Evolutionary conservation across 2,329 filamentous ascomycete genomes (phyloP).

Genomic region (Didymella lethalis): DNA sequence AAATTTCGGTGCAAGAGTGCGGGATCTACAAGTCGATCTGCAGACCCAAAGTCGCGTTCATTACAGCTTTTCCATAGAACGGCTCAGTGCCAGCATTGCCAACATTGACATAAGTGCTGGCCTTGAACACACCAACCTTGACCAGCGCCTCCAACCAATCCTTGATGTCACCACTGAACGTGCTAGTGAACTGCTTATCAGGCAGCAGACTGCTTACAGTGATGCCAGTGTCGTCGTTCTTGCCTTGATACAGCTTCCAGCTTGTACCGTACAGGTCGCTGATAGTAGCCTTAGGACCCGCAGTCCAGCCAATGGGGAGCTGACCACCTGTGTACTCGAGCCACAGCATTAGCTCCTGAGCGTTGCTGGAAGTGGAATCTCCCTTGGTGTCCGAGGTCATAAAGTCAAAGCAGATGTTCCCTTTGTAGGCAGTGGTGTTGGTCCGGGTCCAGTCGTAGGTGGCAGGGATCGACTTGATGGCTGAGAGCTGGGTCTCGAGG

Average conservation of each 20-base stretch:
- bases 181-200: conserved; percentile 50
- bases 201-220: conserved; percentile 53
- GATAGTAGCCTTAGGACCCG: conserved; percentile 24
- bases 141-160: conserved; percentile 54
- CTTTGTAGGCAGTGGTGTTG: conserved; percentile 55
- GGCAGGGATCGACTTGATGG: conserved; percentile 52
- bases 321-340: conserved; percentile 56
- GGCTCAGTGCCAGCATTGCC: conserved; percentile 51
- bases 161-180: conserved; percentile 53
- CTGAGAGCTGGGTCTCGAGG: conserved; percentile 51
- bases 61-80: conserved; percentile 32
- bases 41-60: conserved; percentile 33
- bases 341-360: conserved; percentile 58
- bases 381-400: conserved; percentile 55
- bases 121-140: conserved; percentile 49
- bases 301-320: conserved; percentile 54
- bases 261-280: conserved; percentile 47
- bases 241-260: conserved; percentile 55
- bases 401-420: conserved; percentile 57
- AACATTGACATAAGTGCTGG: conserved; percentile 54
- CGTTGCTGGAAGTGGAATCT: conserved; percentile 51
- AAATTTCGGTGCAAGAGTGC: no score
- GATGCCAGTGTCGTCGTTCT: conserved; percentile 55
- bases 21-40: conserved; percentile 27
- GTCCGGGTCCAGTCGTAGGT: conserved; percentile 53